Base-by-base conservation (phyloP, 2,329 filamentous ascomycete species). In the Bimuria novae-zelandiae region DNA sequence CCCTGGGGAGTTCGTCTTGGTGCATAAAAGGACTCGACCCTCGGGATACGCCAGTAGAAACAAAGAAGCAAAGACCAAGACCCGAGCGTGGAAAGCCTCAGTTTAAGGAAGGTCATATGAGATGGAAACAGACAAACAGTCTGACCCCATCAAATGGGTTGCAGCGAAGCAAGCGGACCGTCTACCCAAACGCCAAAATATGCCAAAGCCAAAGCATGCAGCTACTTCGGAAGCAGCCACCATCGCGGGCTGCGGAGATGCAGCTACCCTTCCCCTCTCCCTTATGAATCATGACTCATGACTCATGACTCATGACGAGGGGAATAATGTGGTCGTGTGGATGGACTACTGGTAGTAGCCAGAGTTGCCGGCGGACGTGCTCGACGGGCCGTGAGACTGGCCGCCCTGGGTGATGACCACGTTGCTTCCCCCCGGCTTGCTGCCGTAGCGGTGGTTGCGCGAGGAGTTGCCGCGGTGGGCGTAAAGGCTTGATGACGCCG, bases 371-470 rank as follows among this genome's bases (percentile, higher is more conserved):
- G 65, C 67, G 27, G 60, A 64, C 3, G 62, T 64, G 52, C 62
- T 67, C 5, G 64, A 67, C 2, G 67, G 62, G 55, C 69, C 67
- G 25, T 65, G 60, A 3, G 57, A 56, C 49, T 61, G 50, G 23
- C 69, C 69, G 11, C 69, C 69, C 1, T 64, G 65, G 32, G 68
- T 70, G 60, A 67, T 61, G 27, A 71, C 55, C 19, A 68, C 56
- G 4, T 55, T 57, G 4, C 12, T 19, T 10, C 37, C 17, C 16
- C 17, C 7, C 2, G 67, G 68, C 39, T 72, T 70, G 59, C 58
- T 65, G 19, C 59, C 57, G 55, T 68, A 71, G 22, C 62, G 49
- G 41, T 59, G 47, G 55, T 54, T 55, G 21, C 65, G 62, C 10
- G 61, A 62, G 25, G 65, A 67, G 41, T 55, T 49, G 23, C 54